Base-by-base conservation (phyloP, 345 rosid species). In the Citrus reticulata region DNA sequence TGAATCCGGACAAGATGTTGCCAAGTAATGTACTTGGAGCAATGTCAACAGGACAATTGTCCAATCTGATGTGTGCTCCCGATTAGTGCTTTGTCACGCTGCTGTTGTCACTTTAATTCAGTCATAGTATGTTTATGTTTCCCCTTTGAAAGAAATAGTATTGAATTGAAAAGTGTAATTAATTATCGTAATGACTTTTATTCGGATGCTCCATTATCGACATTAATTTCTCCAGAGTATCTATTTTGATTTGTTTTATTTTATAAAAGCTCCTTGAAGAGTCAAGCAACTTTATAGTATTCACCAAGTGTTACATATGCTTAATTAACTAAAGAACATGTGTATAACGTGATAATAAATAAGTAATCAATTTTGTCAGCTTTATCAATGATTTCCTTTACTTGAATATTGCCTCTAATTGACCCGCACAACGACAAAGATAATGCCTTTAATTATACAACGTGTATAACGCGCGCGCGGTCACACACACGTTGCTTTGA, bases 61-160 rank as follows among this genome's bases (percentile, higher is more conserved):
- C 94, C 19, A 95, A 92, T 84, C 89, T 90, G 24, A 65, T 86
- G 88, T 88, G 95, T 32, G 65, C 65, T 91, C 92, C 78, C 91
- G 91, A 81, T 86, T 76, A 61, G 87, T 88, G 92, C 90, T 92
- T 93, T 91, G 87, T 19, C 86, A 88, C 72, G 87, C 35, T 10
- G 19, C 0, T 62, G 66, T 13, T 5, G 1, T 62, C 4, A 5
- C 19, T 13, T 62, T 62, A 27, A 62, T 62, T 29, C 35, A 11
- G 19, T 62, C 66, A 13, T 7, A 17, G 25, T 25, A 25, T 25
- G 25, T 9, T 62, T 62, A 16, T 62, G 20, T 13, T 6, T 62
- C 0, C 17, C 14, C 1, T 27, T 6, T 6, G 5, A 13, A 29
- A 62, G 35, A 62, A 62, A 13, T 6, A 13, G 35, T 25, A 27